Base-by-base conservation (phyloP, 345 rosid species). In the Pugionium dolabratum region DNA sequence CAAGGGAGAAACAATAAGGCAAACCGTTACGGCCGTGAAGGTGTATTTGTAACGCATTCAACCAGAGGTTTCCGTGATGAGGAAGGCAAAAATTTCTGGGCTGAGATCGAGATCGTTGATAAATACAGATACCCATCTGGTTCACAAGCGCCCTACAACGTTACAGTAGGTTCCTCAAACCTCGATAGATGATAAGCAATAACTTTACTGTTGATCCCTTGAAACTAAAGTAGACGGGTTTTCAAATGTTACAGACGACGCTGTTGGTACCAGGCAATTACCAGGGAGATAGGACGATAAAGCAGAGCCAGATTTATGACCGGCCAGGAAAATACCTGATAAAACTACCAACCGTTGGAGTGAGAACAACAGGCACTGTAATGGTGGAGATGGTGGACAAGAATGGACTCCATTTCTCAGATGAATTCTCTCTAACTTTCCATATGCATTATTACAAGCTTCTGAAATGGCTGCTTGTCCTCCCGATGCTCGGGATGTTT, bases 401-500 rank as follows among this genome's bases (percentile, higher is more conserved):
- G 84, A 91, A 91, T 58, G 92, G 97, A 32, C 66, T 95, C 56
- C 78, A 89, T 73, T 95, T 91, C 93, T 84, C 96, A 25, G 99
- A 95, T 37, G 97, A 91, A 36, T 95, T 95, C 83, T 89, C 98
- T 37, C 79, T 95, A 40, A 95, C 99, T 26, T 95, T 95, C 84
- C 99, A 95, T 58, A 87, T 95, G 98, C 78, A 91, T 76, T 95
- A 91, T 80, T 89, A 95, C 71, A 95, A 84, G 80, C 85, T 95
- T 50, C 90, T 91, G 33, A 95, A 95, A 79, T 95, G 99, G 98
- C 91, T 91, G 40, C 88, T 95, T 9, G 91, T 95, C 61, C 85
- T 91, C 51, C 99, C 99, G 6, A 95, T 91, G 98, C 89, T 95
- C 6, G 98, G 94, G 11, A 89, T 95, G 99, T 87, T 95, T 45